Percentiles rank a stretch among this genome's conserved stretches.
These are phyloP conservation scores for Astrephomene gubernaculifera DNA, from an alignment of 139 green algal species.

Conservation along the genomic window DNA sequence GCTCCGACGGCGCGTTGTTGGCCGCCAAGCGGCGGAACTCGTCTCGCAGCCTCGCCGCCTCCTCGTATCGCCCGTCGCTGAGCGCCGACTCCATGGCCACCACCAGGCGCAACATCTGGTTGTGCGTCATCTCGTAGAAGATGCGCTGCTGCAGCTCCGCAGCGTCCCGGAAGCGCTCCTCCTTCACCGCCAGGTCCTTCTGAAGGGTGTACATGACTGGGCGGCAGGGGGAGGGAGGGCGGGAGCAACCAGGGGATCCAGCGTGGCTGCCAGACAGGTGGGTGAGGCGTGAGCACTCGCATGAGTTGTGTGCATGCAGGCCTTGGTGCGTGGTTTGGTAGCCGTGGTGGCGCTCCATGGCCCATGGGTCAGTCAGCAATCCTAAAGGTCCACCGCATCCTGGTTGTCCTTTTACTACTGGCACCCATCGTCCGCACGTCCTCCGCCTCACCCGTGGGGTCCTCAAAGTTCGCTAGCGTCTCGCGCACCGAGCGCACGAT, in stretches of 20 bases:
- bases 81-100: constrained; percentile 71
- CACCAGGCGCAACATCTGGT: constrained; percentile 58
- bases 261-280: too few species aligned
- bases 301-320: too few species aligned
- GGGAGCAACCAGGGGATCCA: too few species aligned
- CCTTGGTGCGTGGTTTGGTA: too few species aligned
- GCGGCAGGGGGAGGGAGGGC: neutral
- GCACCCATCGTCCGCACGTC: too few species aligned
- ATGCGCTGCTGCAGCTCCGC: constrained; percentile 53
- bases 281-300: too few species aligned
- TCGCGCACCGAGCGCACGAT: constrained; percentile 75
- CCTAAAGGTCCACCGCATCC: too few species aligned
- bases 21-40: constrained; percentile 46
- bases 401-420: too few species aligned
- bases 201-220: constrained; percentile 74
- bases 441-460: constrained; percentile 75
- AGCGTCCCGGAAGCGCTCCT: constrained; percentile 74
- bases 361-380: too few species aligned
- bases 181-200: constrained; percentile 82
- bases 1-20: constrained; percentile 30
- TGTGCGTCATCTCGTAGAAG: constrained; percentile 47
- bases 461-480: constrained; percentile 74
- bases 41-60: constrained; percentile 59
- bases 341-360: too few species aligned
- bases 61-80: constrained; percentile 64